phyloP scores from a whole-genome alignment of 2,329 filamentous ascomycete species.

The Clarireedia monteithiana region DNA sequence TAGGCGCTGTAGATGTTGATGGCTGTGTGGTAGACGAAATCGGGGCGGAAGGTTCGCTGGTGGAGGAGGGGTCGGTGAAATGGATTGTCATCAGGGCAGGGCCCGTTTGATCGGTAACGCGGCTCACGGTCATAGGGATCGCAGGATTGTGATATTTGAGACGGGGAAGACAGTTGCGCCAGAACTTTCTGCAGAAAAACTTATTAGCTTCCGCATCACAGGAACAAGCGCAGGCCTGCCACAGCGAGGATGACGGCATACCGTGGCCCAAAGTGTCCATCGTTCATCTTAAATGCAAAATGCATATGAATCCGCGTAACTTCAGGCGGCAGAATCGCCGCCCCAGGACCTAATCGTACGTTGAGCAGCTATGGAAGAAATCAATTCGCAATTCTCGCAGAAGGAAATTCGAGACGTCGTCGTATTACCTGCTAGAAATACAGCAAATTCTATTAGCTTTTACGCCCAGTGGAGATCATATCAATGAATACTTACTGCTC shows the following conservation, averaged over 20 bases:
- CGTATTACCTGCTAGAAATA: slow-evolving; percentile 36
- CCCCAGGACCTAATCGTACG: slow-evolving; percentile 75
- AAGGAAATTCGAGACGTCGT: slow-evolving; percentile 5
- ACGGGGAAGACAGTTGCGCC: slow-evolving; percentile 71
- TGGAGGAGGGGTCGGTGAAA: slow-evolving; percentile 35
- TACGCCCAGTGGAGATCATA: not conserved
- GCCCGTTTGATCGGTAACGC: slow-evolving; percentile 47
- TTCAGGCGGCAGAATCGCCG: slow-evolving; percentile 69
- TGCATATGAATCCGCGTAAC: slow-evolving; percentile 69
- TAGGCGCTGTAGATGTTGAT: slow-evolving; percentile 25
- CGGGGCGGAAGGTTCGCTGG: slow-evolving; percentile 9
- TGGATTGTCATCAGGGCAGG: slow-evolving; percentile 59
- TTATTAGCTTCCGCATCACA: slow-evolving; percentile 13
- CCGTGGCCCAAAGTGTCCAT: slow-evolving; percentile 68
- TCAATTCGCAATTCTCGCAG: slow-evolving; percentile 17
- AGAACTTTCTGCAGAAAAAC: slow-evolving; percentile 66
- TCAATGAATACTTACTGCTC: slow-evolving; percentile 48
- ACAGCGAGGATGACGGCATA: slow-evolving; percentile 30
- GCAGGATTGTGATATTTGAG: slow-evolving; percentile 93
- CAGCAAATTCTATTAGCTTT: slow-evolving; percentile 14
- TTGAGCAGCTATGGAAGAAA: slow-evolving; percentile 52
- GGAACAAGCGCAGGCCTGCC: not conserved
- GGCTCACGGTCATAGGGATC: slow-evolving; percentile 74
- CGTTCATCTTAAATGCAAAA: slow-evolving; percentile 53
- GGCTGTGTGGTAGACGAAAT: slow-evolving; percentile 33